phyloP scores from a whole-genome alignment of 2,329 filamentous ascomycete genomes.

The Talaromyces sp. region DNA sequence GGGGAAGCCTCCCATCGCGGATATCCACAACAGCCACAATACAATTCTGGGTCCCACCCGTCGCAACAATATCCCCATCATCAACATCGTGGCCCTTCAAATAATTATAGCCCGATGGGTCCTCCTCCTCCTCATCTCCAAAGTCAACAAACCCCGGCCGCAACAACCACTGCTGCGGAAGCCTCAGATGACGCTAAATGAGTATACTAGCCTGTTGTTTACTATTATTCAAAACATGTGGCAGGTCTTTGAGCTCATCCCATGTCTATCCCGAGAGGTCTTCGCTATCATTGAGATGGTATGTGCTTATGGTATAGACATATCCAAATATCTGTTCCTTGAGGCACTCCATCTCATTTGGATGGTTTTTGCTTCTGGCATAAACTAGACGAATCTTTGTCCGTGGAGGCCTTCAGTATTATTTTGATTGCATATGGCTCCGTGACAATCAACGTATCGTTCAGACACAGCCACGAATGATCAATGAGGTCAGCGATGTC shows the following conservation, averaged over 20 bases:
- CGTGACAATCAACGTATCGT: background rate
- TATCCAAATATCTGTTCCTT: background rate
- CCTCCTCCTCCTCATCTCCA: slow-evolving; percentile 45
- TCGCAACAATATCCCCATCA: slow-evolving; percentile 60
- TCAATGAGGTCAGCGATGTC: background rate
- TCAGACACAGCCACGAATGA: background rate
- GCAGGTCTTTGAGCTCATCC: background rate
- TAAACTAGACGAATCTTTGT: background rate
- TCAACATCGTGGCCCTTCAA: slow-evolving; percentile 55
- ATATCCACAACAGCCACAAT: slow-evolving; percentile 62
- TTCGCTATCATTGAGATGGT: background rate
- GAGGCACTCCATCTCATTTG: background rate
- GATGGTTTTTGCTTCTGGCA: background rate
- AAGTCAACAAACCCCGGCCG: slow-evolving; percentile 35
- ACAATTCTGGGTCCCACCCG: slow-evolving; percentile 64
- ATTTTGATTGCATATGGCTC: background rate
- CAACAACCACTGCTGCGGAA: slow-evolving; percentile 37
- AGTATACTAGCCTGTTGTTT: slow-evolving; percentile 17
- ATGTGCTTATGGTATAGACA: background rate
- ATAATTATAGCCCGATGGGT: slow-evolving; percentile 51
- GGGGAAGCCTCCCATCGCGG: slow-evolving; percentile 52
- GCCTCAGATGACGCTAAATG: slow-evolving; percentile 50
- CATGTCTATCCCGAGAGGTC: background rate
- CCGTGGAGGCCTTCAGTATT: background rate
- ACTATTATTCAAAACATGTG: slow-evolving; percentile 9